Base-by-base conservation (phyloP, 2,329 filamentous ascomycete genomes). In the Ophiocordyceps camponoti-leonardi region DNA sequence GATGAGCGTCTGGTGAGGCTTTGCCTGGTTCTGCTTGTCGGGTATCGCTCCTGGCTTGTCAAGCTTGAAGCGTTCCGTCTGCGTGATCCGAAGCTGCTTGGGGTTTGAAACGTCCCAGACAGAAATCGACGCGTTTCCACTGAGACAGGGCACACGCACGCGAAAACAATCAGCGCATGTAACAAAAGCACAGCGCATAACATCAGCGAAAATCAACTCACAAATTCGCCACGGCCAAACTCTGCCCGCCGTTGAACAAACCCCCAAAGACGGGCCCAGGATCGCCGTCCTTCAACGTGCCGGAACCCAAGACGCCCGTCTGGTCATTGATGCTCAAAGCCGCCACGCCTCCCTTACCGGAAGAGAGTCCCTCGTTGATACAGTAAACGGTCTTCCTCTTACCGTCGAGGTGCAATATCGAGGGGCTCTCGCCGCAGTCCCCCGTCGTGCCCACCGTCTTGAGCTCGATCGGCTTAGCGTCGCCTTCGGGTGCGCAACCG, bases 1-100 rank as follows among this genome's bases (percentile, higher is more conserved):
- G 31, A 80, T 56, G 44, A 81, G 57, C n/a, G 73, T 70, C 55
- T 81, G 63, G 59, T 84, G 80, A 18, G 79, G 78, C 55, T 81
- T 77, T 3, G 79, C 65, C 7, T 68, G 64, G 40, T 73, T 65
- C 59, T 83, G 76, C 44, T 73, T 71, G 6, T 60, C 56, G 2
- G 62, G 56, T 45, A 62, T 56, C 31, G 64, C 54, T 1, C 65
- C 65, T 4, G 64, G 60, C 8, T 58, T 53, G 11, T 52, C 49
- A 49, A 71, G 56, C 44, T 56, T 58, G 55, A 65, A 74, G 1
- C 58, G 60, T 46, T 62, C 53, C 45, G 60, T 59, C 47, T 68
- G 55, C 30, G 68, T 49, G 30, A 61, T 50, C 10, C 54, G 51
- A 16, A 72, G 55, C 10, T 56, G 50, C 31, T 50, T 43, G 10